Evolutionary conservation across 139 green algal species (phyloP).

Genomic region (Tetraselmis chui): DNA sequence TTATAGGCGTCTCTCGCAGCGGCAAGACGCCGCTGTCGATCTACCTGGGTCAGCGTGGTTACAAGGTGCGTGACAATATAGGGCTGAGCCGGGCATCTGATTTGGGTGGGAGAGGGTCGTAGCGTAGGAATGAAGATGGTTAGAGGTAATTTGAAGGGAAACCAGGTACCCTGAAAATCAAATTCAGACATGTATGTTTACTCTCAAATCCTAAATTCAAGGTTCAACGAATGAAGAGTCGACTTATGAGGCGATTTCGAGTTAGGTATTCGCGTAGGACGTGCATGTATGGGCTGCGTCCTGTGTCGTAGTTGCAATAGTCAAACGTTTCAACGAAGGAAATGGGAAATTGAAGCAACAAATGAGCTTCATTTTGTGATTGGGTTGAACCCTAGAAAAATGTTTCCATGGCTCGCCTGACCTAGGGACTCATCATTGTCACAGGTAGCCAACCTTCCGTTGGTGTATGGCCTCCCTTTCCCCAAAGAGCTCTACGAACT

Average conservation of each 20-base stretch:
- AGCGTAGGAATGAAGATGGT: background rate
- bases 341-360: too few relatives aligned
- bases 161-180: background rate
- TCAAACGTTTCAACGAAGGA: too few relatives aligned
- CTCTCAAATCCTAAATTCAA: background rate
- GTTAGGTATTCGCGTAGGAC: too few relatives aligned
- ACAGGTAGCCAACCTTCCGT: constrained; percentile 55
- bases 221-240: constrained; percentile 4
- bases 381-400: too few relatives aligned
- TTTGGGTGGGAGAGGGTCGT: background rate
- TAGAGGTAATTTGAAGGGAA: background rate
- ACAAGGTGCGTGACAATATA: constrained; percentile 46
- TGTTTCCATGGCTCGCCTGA: too few relatives aligned
- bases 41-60: constrained; percentile 47
- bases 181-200: too few relatives aligned
- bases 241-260: too few relatives aligned
- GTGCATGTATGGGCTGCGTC: too few relatives aligned
- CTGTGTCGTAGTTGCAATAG: too few relatives aligned
- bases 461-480: constrained; percentile 32
- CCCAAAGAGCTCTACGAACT: constrained; percentile 42
- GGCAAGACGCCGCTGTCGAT: constrained; percentile 55
- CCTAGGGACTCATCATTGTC: too few relatives aligned
- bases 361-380: too few relatives aligned
- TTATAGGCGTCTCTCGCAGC: constrained; percentile 43
- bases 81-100: too few relatives aligned